These are phyloP conservation scores for Zychaea mexicana DNA, from an alignment of 371 early-diverging fungal species.

Conservation along the genomic window DNA sequence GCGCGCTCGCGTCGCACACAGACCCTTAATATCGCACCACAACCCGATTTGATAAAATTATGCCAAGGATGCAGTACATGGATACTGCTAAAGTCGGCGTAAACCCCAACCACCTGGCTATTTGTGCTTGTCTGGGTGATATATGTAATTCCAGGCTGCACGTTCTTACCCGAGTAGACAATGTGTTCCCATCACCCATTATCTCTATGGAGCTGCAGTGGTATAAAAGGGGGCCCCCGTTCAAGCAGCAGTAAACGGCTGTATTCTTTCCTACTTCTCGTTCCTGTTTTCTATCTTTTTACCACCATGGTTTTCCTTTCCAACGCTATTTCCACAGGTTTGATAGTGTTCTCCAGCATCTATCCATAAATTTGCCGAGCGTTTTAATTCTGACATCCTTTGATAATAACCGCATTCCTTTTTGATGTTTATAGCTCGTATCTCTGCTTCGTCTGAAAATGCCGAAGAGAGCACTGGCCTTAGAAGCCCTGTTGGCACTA, in stretches of 20 bases:
- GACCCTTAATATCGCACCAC: not conserved
- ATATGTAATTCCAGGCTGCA: not conserved
- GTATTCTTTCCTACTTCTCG: not conserved
- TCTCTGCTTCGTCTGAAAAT: constrained; percentile 7
- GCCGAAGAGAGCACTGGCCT: constrained; percentile 10
- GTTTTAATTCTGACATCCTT: too few species aligned
- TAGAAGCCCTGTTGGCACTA: constrained; percentile 20
- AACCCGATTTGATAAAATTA: not conserved
- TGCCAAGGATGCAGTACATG: not conserved
- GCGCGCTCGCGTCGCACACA: too few species aligned
- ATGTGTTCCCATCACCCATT: too few species aligned
- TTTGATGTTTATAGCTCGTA: not conserved
- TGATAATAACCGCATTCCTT: not conserved
- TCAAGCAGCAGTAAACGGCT: not conserved
- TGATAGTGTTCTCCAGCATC: too few species aligned
- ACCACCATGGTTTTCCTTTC: constrained; percentile 11
- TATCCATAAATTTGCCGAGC: too few species aligned
- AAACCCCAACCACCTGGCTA: too few species aligned
- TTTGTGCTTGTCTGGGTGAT: too few species aligned
- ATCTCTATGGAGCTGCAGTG: too few species aligned
- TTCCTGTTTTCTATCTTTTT: not conserved
- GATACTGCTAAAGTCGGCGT: not conserved
- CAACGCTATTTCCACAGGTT: constrained; percentile 9
- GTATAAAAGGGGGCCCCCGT: not conserved
- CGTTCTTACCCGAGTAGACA: not conserved